These are phyloP conservation scores for Bipolaris sorokiniana DNA, from an alignment of 2,329 filamentous ascomycete genomes.

Conservation along the genomic window DNA sequence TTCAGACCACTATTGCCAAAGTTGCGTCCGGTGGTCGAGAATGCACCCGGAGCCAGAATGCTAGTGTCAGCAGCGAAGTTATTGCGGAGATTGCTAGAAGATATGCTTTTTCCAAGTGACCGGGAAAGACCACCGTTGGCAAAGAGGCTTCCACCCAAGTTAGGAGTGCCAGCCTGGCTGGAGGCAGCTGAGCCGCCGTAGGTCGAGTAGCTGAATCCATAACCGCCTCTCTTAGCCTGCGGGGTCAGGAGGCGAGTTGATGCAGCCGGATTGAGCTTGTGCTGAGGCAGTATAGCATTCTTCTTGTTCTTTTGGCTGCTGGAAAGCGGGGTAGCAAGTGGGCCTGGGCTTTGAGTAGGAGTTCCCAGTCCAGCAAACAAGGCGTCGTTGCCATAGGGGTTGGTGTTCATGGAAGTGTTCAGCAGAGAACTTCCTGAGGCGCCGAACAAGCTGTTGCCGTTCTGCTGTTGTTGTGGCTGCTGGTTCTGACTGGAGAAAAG, in stretches of 20 bases:
- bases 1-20: conserved; percentile 68
- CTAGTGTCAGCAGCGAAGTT: conserved; percentile 84
- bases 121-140: conserved; percentile 68
- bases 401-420: conserved; percentile 66
- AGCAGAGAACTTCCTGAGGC: conserved; percentile 56
- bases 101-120: conserved; percentile 84
- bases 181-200: conserved; percentile 80
- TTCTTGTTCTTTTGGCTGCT: conserved; percentile 78
- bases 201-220: conserved; percentile 90
- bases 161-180: conserved; percentile 77
- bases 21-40: conserved; percentile 66
- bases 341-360: conserved; percentile 76
- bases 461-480: conserved; percentile 48
- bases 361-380: conserved; percentile 77
- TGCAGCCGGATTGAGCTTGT: conserved; percentile 83
- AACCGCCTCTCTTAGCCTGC: conserved; percentile 74
- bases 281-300: conserved; percentile 79
- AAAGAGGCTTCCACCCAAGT: conserved; percentile 52
- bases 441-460: conserved; percentile 60
- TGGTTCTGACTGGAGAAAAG: conserved; percentile 55
- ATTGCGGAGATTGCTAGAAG: conserved; percentile 82
- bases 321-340: conserved; percentile 86
- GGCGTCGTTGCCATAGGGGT: conserved; percentile 86
- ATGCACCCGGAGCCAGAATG: conserved; percentile 82
- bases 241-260: conserved; percentile 82